Evolutionary conservation across 1,139 yeast species (phyloP), one percentile per base, ranked within the genome.

Genomic region (Pichia sp.): DNA sequence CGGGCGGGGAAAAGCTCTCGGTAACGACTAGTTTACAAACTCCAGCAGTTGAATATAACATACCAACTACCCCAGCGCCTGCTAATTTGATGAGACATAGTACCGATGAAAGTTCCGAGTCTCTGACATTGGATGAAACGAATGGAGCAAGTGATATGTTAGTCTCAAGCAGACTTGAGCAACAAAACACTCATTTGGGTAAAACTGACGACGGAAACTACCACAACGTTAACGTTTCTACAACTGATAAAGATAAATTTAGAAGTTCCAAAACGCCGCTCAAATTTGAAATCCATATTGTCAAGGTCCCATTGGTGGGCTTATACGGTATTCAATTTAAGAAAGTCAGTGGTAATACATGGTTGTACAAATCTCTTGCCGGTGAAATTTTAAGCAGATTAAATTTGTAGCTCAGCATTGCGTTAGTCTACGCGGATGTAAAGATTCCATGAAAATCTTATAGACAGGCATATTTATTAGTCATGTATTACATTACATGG

Each of bases 291-390:
- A 85, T 92, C 51, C 90, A 85, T 64, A 81, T 92, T 53, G 97
- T 90, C 41, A 87, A 87, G 62, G 95, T 92, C 44, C 95, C 97
- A 39, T 72, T 92, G 53, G 85, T 90, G 48, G 88, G 95, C 10
- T 71, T 92, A 51, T 88, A 85, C 54, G 98, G 97, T 63, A 92
- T 92, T 44, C 97, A 90, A 64, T 88, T 92, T 68, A 92, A 90
- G 71, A 90, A 90, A 63, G 74, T 90, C 39, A 75, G 85, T 49
- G 98, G 98, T 56, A 88, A 92, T 63, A 86, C 97, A 3, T 90
- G 97, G 97, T 79, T 85, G 66, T 90, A 90, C 66, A 90, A 90
- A 68, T 82, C 88, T n/a, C 70, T 90, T 62, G 97, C 97, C 3
- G 81, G 94, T 49, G 87, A 82, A 62, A 83, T 90, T 41, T 74